These are phyloP conservation scores for Komagataella phaffii DNA, from an alignment of 805 yeast genomes.

Conservation along the genomic window DNA sequence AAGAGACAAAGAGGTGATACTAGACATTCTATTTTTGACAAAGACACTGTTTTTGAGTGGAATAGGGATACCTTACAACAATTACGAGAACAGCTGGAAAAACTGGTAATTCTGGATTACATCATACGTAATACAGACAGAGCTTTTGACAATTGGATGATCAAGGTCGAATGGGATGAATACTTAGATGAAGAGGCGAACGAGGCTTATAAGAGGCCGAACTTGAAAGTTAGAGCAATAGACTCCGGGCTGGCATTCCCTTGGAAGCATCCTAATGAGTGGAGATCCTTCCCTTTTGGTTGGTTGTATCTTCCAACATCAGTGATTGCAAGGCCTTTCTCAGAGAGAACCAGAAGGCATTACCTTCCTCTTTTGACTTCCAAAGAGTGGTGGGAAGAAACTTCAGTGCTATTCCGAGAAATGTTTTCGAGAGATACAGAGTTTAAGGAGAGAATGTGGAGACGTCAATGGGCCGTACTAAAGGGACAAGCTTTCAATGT, in stretches of 20 bases:
- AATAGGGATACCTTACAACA: constrained; percentile 30
- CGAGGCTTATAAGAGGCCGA: constrained; percentile 16
- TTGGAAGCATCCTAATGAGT: constrained; percentile 74
- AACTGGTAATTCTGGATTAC: constrained; percentile 57
- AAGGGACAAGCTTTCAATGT: constrained; percentile 74
- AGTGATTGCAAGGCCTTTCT: constrained; percentile 56
- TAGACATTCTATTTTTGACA: not conserved
- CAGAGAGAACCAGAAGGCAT: constrained; percentile 38
- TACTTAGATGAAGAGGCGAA: not conserved
- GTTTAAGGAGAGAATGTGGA: constrained; percentile 55
- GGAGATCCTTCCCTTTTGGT: constrained; percentile 71
- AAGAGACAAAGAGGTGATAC: not conserved
- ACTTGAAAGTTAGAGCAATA: constrained; percentile 50
- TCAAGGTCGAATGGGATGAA: constrained; percentile 32
- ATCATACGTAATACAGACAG: constrained; percentile 67
- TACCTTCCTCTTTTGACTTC: constrained; percentile 47
- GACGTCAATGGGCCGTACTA: constrained; percentile 51
- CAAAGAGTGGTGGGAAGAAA: constrained; percentile 58
- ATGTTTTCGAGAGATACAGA: constrained; percentile 44
- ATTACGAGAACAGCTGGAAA: constrained; percentile 51
- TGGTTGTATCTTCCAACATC: constrained; percentile 59
- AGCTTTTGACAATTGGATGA: constrained; percentile 72
- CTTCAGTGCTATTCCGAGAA: constrained; percentile 29
- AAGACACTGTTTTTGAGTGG: constrained; percentile 32
- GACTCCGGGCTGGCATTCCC: constrained; percentile 69